Base-by-base conservation (phyloP, 805 yeast genomes). In the Teunomyces lycoperdinae region DNA sequence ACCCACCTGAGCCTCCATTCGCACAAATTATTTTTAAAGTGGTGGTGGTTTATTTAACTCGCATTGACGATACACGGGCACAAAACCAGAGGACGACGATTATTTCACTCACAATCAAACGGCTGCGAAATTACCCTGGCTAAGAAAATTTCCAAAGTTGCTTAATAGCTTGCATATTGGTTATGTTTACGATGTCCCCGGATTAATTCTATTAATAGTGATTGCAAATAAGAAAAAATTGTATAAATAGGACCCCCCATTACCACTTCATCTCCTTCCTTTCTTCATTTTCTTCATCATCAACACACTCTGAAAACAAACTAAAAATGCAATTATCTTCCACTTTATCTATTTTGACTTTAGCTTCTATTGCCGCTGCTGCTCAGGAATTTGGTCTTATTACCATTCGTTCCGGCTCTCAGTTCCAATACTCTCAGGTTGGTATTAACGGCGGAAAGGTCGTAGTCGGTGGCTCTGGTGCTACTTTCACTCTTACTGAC, bases 381-480 rank as follows among this genome's bases (percentile, higher is more conserved):
- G 63, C 59, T 9, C 53, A 51, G 44, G 45, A 55, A 14, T 54
- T 64, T 46, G 42, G 50, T 24, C 51, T 59, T 13, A 44, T 61
- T 28, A 48, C 58, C 30, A 60, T 63, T 31, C 56, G 58, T 38
- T 63, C 68, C 7, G 69, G 66, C 9, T 54, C 66, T 8, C 45
- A 39, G 7, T 60, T 54, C 56, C 69, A 64, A 34, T 62, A 58
- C 51, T 29, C 43, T 44, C 33, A 48, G 26, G 40, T 49, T 29
- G 34, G 41, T 26, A 17, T 50, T 6, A 42, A 43, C 16, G 50
- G 50, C 29, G 46, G 46, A 10, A 42, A 38, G 27, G 30, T 51
- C 9, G 45, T 48, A 14, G 43, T 46, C 47, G 58, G 54, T n/a
- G 54, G 50, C 9, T 20, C 14, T 9, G 14, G 48, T 11, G 50